Conservation (phyloP, 306 rosid species). For the Sindora glabra region DNA sequence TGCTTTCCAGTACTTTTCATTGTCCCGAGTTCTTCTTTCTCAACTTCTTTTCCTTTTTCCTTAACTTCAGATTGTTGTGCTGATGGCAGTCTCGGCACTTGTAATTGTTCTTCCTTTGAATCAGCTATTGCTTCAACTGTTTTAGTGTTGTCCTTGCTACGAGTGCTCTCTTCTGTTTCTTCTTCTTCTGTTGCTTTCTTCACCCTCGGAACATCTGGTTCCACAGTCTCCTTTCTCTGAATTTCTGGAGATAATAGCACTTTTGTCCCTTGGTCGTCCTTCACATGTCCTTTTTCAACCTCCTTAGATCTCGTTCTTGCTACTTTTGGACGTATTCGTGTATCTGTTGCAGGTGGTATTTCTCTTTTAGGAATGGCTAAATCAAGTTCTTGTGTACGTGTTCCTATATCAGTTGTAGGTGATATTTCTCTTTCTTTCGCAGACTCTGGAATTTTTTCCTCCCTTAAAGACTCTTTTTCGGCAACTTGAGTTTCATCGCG, state of each 20-base stretch:
- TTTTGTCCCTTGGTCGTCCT: neutral
- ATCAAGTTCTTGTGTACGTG: no score
- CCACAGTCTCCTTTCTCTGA: constrained; percentile 1
- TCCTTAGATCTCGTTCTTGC: neutral
- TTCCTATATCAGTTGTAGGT: neutral
- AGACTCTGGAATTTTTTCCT: neutral
- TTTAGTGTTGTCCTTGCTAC: neutral
- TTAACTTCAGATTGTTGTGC: constrained; percentile 11
- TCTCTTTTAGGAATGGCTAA: neutral
- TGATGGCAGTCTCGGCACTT: neutral
- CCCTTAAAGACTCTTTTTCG: neutral
- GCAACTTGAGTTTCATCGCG: neutral
- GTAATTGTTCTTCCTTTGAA: neutral
- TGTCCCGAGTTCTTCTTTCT: neutral
- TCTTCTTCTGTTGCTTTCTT: neutral
- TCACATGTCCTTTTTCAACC: neutral
- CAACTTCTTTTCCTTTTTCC: neutral
- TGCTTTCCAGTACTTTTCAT: neutral
- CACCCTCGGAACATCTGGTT: neutral
- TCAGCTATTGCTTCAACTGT: neutral
- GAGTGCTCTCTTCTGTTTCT: neutral
- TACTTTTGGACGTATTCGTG: neutral
- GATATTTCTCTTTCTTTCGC: neutral
- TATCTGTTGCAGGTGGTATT: neutral
- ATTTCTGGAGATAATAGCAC: neutral